phyloP scores from a whole-genome alignment of 1,139 yeast genomes.

The Candida sp. region DNA sequence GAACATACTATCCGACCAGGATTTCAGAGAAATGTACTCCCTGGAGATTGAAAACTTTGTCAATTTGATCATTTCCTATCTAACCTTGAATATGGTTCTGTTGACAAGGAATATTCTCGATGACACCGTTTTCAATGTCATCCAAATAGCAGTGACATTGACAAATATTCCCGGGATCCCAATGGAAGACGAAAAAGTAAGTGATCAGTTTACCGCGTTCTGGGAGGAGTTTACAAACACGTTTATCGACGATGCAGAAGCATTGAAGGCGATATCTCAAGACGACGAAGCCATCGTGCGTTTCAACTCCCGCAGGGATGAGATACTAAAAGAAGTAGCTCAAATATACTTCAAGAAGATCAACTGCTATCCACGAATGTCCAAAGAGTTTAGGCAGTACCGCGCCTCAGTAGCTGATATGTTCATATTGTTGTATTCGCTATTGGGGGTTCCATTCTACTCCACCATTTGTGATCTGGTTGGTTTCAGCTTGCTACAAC shows the following conservation, averaged over 20 bases:
- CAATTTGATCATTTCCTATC: constrained; percentile 52
- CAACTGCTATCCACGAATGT: constrained; percentile 21
- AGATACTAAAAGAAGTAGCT: constrained; percentile 50
- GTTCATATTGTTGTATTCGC: constrained; percentile 69
- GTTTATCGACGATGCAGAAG: constrained; percentile 57
- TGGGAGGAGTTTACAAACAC: constrained; percentile 82
- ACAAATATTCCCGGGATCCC: constrained; percentile 68
- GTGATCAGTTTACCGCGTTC: constrained; percentile 71
- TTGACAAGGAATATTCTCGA: constrained; percentile 51
- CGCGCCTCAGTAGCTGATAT: constrained; percentile 79
- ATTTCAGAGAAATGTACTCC: constrained; percentile 34
- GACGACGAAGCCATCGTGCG: constrained; percentile 16
- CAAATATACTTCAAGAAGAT: constrained; percentile 67
- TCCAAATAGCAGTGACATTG: constrained; percentile 56
- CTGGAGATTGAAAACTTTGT: constrained; percentile 54
- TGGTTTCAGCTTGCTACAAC: constrained; percentile 20
- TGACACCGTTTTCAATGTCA: constrained; percentile 38
- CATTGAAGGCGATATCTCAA: constrained; percentile 31
- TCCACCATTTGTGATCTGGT: constrained; percentile 52
- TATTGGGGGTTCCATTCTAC: constrained; percentile 62
- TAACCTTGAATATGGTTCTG: constrained; percentile 54
- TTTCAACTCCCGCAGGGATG: constrained; percentile 33
- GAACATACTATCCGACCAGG: constrained; percentile 23
- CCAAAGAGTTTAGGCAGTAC: constrained; percentile 62
- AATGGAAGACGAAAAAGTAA: constrained; percentile 67